Percentiles rank a stretch among this genome's conserved stretches.
These are phyloP conservation scores for Penicillium digitatum DNA, from an alignment of 2,329 filamentous ascomycete genomes.

Conservation along the genomic window DNA sequence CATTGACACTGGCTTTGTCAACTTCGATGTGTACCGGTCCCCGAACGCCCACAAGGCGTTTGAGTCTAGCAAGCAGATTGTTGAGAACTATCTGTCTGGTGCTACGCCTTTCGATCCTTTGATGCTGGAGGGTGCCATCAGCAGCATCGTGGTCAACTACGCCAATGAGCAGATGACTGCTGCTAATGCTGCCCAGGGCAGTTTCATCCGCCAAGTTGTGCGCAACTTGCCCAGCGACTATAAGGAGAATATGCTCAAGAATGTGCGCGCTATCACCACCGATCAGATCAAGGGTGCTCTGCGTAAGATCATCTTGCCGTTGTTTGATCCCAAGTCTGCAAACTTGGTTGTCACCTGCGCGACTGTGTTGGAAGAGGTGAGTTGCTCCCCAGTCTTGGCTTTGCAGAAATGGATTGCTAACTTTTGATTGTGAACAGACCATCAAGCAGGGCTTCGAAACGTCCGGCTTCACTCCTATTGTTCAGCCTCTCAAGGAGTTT, in stretches of 20 bases:
- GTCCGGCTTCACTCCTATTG: conserved; percentile 73
- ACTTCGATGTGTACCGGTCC: conserved; percentile 84
- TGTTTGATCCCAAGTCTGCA: conserved; percentile 74
- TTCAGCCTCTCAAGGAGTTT: conserved; percentile 71
- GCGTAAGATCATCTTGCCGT: conserved; percentile 68
- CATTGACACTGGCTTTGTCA: conserved; percentile 72
- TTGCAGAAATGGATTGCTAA: conserved; percentile 3
- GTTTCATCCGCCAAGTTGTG: conserved; percentile 78
- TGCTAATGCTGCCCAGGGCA: conserved; percentile 73
- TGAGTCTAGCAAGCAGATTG: conserved; percentile 67
- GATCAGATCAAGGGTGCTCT: conserved; percentile 75
- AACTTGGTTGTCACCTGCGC: conserved; percentile 89
- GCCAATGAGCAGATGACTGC: conserved; percentile 88
- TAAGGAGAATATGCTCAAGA: conserved; percentile 69
- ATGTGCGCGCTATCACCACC: conserved; percentile 69
- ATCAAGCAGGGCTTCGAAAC: conserved; percentile 70
- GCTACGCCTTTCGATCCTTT: conserved; percentile 69
- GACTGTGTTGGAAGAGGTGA: conserved; percentile 76
- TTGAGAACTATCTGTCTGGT: conserved; percentile 70
- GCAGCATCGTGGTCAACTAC: conserved; percentile 77
- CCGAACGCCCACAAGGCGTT: conserved; percentile 88
- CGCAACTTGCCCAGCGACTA: conserved; percentile 72
- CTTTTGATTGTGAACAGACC: conserved; percentile 50
- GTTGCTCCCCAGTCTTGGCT: conserved; percentile 31
- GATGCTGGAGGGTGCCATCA: conserved; percentile 84